Conservation (phyloP, 106 monocot species). For the Dendrobium huoshanense region DNA sequence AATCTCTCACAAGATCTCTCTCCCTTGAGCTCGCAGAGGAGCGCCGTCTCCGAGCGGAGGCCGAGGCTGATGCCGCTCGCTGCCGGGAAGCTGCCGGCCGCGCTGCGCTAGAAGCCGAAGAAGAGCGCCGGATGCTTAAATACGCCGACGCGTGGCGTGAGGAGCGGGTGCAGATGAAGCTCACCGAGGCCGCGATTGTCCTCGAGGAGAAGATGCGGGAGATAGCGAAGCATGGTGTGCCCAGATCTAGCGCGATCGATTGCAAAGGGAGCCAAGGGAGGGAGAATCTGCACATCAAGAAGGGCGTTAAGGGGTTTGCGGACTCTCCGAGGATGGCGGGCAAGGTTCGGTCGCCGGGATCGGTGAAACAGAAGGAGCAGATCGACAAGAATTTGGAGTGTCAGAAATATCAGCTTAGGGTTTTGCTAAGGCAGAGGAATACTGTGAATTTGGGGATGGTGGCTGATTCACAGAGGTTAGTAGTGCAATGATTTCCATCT, state of each 20-base stretch:
- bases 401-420: conserved; percentile 46
- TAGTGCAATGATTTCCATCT: too few species aligned
- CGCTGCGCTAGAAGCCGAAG: too few species aligned
- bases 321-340: conserved; percentile 50
- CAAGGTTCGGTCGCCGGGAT: conserved; percentile 16
- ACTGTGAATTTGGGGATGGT: too few species aligned
- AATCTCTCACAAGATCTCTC: conserved; percentile 20
- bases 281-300: conserved; percentile 77
- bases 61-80: too few species aligned
- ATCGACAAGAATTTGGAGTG: conserved; percentile 35
- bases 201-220: conserved; percentile 38
- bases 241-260: neutral
- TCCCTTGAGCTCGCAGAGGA: conserved; percentile 34
- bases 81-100: too few species aligned
- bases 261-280: conserved; percentile 9
- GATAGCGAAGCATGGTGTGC: neutral
- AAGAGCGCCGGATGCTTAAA: conserved; percentile 24
- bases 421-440: conserved; percentile 14
- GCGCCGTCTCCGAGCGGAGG: conserved; percentile 23
- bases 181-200: conserved; percentile 30
- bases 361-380: conserved; percentile 1
- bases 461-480: too few species aligned
- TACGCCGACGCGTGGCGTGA: too few species aligned
- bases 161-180: conserved; percentile 27
- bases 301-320: conserved; percentile 73